These are phyloP conservation scores for Eucalyptus marginata DNA, from an alignment of 345 rosid species.

Conservation along the genomic window DNA sequence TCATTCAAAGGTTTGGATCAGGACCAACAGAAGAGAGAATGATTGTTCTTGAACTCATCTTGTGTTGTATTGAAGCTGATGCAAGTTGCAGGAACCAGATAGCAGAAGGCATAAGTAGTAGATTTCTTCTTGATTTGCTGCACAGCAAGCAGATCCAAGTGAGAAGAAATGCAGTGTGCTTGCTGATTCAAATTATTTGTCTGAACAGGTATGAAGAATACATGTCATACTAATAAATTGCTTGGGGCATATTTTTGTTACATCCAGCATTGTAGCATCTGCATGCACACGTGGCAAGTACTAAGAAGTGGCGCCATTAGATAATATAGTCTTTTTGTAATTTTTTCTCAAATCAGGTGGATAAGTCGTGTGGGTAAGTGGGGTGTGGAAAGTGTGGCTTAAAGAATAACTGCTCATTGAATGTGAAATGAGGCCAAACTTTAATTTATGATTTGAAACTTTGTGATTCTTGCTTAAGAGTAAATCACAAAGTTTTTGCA, in stretches of 20 bases:
- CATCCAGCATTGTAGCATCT: background rate
- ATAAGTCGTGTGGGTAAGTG: background rate
- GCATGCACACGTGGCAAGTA: background rate
- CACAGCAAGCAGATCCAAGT: conserved; percentile 21
- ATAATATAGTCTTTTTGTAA: background rate
- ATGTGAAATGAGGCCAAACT: background rate
- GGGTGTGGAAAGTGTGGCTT: background rate
- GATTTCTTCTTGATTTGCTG: conserved; percentile 28
- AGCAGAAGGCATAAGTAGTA: conserved; percentile 9
- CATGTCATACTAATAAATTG: background rate
- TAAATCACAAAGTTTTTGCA: background rate
- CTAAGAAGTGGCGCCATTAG: background rate
- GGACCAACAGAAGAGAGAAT: conserved; percentile 26
- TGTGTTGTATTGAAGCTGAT: conserved; percentile 42
- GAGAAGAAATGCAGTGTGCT: conserved; percentile 20
- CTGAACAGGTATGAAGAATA: conserved; percentile 18
- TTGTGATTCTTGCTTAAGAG: background rate
- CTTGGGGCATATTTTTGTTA: background rate
- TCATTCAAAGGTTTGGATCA: conserved; percentile 14
- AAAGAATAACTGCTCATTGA: background rate
- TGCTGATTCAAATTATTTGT: conserved; percentile 39
- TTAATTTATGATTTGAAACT: background rate
- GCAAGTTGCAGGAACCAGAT: conserved; percentile 30
- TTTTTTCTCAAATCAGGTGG: background rate
- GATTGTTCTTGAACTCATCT: conserved; percentile 20